Base-by-base conservation (phyloP, 2,329 filamentous ascomycete species). In the Dothideomycetidae sp. region DNA sequence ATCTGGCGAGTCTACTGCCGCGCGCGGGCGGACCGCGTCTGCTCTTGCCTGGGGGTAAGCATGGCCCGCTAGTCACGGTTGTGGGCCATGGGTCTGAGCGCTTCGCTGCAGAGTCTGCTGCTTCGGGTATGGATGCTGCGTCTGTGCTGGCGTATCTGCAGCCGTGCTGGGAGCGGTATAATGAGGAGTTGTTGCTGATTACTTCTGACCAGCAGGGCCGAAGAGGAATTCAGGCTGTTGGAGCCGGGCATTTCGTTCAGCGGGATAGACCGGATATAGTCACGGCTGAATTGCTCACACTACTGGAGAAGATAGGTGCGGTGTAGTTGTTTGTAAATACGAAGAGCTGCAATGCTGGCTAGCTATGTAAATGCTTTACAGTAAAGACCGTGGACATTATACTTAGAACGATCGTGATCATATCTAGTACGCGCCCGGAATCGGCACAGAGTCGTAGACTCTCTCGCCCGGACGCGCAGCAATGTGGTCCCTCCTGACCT, bases 391-490 rank as follows among this genome's bases (percentile, higher is more conserved):
- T n/a, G n/a, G n/a, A n/a, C n/a, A n/a, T n/a, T n/a, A n/a, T n/a
- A n/a, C n/a, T n/a, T n/a, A n/a, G n/a, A n/a, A n/a, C n/a, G n/a
- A n/a, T n/a, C n/a, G n/a, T n/a, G n/a, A n/a, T n/a, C n/a, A n/a
- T n/a, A n/a, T n/a, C n/a, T n/a, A n/a, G 54, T 94, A 94, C 0
- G 85, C 81, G 4, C 81, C 81, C 0, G 88, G 88, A 42, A 94
- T 93, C 1, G 86, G 83, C 19, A 94, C 88, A 14, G 78, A 65
- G 10, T 78, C 86, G 57, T 93, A 94, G 33, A 76, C 74, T 49
- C 80, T 74, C 67, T 94, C 88, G 33, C 85, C 81, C 1, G 81
- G 76, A 7, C 81, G 80, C 16, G 75, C 70, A 9, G 70, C 71
- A 12, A 76, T 75, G 47, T 83, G 81, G 34, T 76, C 67, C 47